Evolutionary conservation across 768 basidiomycete species (phyloP), one percentile per base, ranked within the genome.

Genomic region (Rhodotorula toruloides): DNA sequence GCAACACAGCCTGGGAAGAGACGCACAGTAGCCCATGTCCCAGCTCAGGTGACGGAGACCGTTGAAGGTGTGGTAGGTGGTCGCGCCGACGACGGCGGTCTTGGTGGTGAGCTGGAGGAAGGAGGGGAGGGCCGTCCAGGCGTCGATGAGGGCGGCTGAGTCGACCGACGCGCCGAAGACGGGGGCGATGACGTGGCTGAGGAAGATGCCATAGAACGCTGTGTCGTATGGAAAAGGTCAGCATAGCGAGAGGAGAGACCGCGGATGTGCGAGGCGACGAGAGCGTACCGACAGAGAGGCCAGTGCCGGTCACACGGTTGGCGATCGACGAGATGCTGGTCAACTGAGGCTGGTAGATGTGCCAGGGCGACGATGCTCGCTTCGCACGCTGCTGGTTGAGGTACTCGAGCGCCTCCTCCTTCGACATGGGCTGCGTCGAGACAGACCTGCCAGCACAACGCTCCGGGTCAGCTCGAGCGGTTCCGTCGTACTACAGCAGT

Each of bases 331-430:
- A 82, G 60, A 89, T 21, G 90, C 90, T 94, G 42, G 94, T 97
- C 53, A 98, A 78, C 79, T 98, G 90, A 3, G 88, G 89, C 76
- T 93, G 55, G 80, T 99, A 99, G 79, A 99, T 98, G 61, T 91
- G 91, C 76, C 91, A 88, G 14, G 96, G 96, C 74, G 88, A 89
- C 68, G 83, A 88, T 25, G 96, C 94, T n/a, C 96, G 87, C 54
- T 81, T 81, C 55, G 90, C 79, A 70, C 96, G 88, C 78, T 98
- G 93, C 72, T 83, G 78, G 82, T 98, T 94, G 73, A 97, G 81
- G 69, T 91, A 87, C 8, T 81, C 81, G 40, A 76, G 63, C 61
- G 74, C 74, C 63, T 80, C 76, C 36, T 64, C 52, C 17, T 69
- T 37, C 13, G 74, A 70, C 48, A 79, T 56, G 22, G 69, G n/a